A percentile compares a stretch with the other conserved stretches of the same genome.
phyloP scores from a whole-genome alignment of 495 filamentous ascomycete species.

The Penicillium paradoxum region DNA sequence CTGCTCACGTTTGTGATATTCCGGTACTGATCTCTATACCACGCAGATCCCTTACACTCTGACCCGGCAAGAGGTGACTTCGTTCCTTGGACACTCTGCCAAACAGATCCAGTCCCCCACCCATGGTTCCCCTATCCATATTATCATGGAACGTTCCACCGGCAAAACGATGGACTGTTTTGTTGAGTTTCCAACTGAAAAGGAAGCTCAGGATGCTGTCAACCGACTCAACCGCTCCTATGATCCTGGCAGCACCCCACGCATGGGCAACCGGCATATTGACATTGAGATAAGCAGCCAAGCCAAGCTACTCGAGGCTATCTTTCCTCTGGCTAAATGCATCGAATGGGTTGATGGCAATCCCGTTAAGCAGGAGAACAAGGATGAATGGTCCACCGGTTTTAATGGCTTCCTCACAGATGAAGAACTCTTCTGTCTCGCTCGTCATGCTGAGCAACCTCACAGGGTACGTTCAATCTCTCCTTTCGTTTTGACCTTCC shows the following conservation, averaged over 20 bases:
- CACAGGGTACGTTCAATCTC: slow-evolving; percentile 50
- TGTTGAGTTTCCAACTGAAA: slow-evolving; percentile 56
- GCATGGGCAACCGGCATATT: slow-evolving; percentile 61
- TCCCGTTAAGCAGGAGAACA: slow-evolving; percentile 39
- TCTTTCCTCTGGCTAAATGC: slow-evolving; percentile 65
- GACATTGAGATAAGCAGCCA: slow-evolving; percentile 59
- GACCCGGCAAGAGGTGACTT: slow-evolving; percentile 61
- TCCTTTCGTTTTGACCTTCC: slow-evolving; percentile 1
- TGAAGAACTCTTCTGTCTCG: slow-evolving; percentile 65
- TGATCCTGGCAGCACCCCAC: slow-evolving; percentile 43
- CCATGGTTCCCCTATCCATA: slow-evolving; percentile 61
- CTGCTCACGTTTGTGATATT: not conserved
- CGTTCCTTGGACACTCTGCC: slow-evolving; percentile 65
- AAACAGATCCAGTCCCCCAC: slow-evolving; percentile 11
- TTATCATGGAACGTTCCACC: slow-evolving; percentile 77
- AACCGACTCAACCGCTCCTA: slow-evolving; percentile 34
- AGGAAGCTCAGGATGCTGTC: slow-evolving; percentile 49
- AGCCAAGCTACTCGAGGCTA: slow-evolving; percentile 54
- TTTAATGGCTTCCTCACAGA: slow-evolving; percentile 66
- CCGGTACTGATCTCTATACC: not conserved
- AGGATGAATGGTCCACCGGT: slow-evolving; percentile 54
- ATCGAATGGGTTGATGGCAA: slow-evolving; percentile 52
- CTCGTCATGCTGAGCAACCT: slow-evolving; percentile 64
- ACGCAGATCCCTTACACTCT: slow-evolving; percentile 63
- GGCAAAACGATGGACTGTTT: slow-evolving; percentile 74